Percentiles rank a stretch among this genome's conserved stretches.
Conservation (phyloP, 768 basidiomycete genomes). For the Phylloporus sp. region DNA sequence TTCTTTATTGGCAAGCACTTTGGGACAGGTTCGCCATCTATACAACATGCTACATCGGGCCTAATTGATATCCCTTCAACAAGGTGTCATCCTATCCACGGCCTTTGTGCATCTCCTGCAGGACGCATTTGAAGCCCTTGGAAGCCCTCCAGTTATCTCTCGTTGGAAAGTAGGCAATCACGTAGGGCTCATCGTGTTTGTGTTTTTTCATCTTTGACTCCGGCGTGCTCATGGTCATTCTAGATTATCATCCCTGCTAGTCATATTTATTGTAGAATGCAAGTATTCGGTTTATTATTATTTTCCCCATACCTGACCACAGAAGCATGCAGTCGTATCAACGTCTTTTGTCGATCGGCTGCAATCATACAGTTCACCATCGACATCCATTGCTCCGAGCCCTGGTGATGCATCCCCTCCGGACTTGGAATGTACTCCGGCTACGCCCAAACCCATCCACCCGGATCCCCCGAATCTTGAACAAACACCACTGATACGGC, state of each 20-base stretch:
- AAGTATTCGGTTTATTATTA: conserved; percentile 25
- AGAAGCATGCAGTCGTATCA: conserved; percentile 53
- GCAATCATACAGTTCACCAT: conserved; percentile 56
- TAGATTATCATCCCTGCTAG: conserved; percentile 60
- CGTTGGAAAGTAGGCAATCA: conserved; percentile 51
- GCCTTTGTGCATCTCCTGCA: conserved; percentile 80
- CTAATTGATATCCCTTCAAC: not conserved
- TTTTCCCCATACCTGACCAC: not conserved
- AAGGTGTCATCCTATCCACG: conserved; percentile 77
- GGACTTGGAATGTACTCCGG: conserved; percentile 2
- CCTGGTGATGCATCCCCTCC: conserved; percentile 17
- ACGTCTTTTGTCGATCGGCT: conserved; percentile 72
- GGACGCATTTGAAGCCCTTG: conserved; percentile 65
- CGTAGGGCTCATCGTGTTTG: conserved; percentile 74
- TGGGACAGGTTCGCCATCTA: conserved; percentile 54
- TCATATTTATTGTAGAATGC: conserved; percentile 83
- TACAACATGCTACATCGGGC: not conserved
- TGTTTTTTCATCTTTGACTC: conserved; percentile 9
- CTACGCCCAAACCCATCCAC: conserved; percentile 2
- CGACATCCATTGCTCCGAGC: conserved; percentile 37
- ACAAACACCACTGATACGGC: conserved; percentile 15
- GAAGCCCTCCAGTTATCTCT: conserved; percentile 41
- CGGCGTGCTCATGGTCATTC: not conserved
- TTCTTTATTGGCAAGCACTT: conserved; percentile 90
- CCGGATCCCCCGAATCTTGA: conserved; percentile 12